phyloP scores from a whole-genome alignment of 352 stramenopile species.

The Phytopythium mirpurense region DNA sequence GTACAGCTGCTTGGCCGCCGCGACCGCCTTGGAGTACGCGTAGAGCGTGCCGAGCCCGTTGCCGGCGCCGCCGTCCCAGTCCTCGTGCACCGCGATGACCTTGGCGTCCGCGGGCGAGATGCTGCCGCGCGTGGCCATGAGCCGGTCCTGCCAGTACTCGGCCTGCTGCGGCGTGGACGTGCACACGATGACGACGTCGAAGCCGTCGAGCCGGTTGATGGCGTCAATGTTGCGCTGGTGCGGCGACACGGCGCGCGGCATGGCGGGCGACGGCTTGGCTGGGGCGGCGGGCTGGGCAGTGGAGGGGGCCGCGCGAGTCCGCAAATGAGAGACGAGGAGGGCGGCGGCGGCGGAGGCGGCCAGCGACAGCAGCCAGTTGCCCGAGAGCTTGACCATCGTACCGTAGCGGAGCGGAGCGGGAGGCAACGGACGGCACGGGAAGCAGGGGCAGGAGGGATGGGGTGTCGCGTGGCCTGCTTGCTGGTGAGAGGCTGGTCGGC shows the following conservation, averaged over 20 bases:
- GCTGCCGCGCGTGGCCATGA: conserved; percentile 80
- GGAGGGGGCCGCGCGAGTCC: conserved; percentile 10
- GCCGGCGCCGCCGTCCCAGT: conserved; percentile 94
- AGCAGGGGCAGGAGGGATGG: neutral
- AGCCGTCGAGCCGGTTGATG: conserved; percentile 88
- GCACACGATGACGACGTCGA: conserved; percentile 97
- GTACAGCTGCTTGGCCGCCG: conserved; percentile 83
- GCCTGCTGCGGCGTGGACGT: conserved; percentile 96
- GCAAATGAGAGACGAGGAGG: conserved; percentile 21
- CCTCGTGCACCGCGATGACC: conserved; percentile 95
- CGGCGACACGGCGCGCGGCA: conserved; percentile 18
- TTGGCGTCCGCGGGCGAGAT: conserved; percentile 85
- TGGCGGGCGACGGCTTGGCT: conserved; percentile 11
- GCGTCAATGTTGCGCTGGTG: conserved; percentile 83
- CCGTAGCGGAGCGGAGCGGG: no score
- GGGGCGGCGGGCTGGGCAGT: conserved; percentile 13
- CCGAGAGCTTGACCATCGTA: conserved; percentile 32
- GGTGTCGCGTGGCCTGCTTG: no score
- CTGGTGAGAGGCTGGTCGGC: no score
- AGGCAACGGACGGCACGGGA: neutral
- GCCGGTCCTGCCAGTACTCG: conserved; percentile 95
- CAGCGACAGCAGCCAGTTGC: conserved; percentile 19
- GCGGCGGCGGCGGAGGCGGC: conserved; percentile 21
- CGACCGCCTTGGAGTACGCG: conserved; percentile 93
- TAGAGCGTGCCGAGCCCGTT: conserved; percentile 97